Evolutionary conservation across 169 alveolate genomes (phyloP).

Genomic region (Babesia divergens): DNA sequence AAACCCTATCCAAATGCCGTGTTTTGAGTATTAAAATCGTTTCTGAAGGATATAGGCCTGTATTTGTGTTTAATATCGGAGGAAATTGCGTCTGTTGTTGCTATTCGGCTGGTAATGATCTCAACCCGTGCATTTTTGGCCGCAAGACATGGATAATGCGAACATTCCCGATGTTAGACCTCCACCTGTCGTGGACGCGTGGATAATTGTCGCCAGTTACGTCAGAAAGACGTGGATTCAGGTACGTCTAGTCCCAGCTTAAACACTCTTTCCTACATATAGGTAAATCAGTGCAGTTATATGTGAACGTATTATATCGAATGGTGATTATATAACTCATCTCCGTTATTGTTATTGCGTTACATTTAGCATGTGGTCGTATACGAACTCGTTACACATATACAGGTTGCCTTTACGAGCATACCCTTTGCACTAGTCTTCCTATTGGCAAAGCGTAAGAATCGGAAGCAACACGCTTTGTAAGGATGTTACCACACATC

Average conservation of each 20-base stretch:
- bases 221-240: constrained; percentile 53
- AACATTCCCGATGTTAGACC: constrained; percentile 39
- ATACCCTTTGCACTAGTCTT: constrained; percentile 44
- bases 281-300: not conserved
- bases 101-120: too few relatives aligned
- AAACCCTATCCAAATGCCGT: too few relatives aligned
- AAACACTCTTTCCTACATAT: not conserved
- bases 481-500: not conserved
- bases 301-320: not conserved
- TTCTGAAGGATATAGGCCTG: too few relatives aligned
- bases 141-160: not conserved
- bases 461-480: not conserved
- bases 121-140: too few relatives aligned
- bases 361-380: not conserved
- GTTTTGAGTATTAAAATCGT: too few relatives aligned
- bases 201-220: constrained; percentile 55
- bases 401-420: constrained; percentile 44
- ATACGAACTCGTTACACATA: not conserved
- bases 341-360: not conserved
- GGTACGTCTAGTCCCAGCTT: constrained; percentile 26
- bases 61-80: too few relatives aligned
- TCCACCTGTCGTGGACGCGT: constrained; percentile 49
- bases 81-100: too few relatives aligned
- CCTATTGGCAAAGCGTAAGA: constrained; percentile 27
- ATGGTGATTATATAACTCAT: not conserved